Conservation (phyloP, 768 basidiomycete species). For the Rhizopogon sp. region DNA sequence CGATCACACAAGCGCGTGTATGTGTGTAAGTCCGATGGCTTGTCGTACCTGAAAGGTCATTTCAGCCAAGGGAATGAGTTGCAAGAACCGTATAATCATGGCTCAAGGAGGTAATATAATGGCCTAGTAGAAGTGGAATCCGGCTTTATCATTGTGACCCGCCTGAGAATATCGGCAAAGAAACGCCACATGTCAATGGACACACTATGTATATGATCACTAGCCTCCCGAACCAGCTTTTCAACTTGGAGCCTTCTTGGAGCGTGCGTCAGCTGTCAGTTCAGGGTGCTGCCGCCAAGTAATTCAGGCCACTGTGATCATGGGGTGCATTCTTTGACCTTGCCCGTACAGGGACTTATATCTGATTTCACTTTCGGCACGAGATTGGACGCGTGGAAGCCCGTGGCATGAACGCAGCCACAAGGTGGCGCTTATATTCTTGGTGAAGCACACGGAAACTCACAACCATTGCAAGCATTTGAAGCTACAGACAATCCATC, state of each 20-base stretch:
- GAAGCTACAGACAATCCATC: too few relatives aligned
- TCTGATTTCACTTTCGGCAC: too few relatives aligned
- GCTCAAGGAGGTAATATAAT: not conserved
- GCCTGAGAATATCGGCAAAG: conserved; percentile 4
- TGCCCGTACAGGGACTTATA: too few relatives aligned
- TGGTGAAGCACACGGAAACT: too few relatives aligned
- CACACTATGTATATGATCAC: not conserved
- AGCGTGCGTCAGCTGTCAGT: not conserved
- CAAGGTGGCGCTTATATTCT: too few relatives aligned
- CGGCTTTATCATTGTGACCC: not conserved
- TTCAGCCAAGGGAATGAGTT: not conserved
- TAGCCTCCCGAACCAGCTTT: too few relatives aligned
- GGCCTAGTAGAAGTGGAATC: not conserved
- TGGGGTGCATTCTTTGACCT: too few relatives aligned
- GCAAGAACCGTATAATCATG: not conserved
- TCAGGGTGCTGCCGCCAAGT: not conserved
- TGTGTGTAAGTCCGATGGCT: not conserved
- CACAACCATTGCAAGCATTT: too few relatives aligned
- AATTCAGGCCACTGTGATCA: too few relatives aligned
- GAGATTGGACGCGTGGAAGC: too few relatives aligned
- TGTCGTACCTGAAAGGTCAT: not conserved
- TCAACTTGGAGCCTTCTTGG: too few relatives aligned
- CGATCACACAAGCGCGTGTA: not conserved
- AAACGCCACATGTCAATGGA: not conserved
- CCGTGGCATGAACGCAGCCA: too few relatives aligned